Evolutionary conservation across 768 basidiomycete genomes (phyloP).

Genomic region (Podaxis sp.): DNA sequence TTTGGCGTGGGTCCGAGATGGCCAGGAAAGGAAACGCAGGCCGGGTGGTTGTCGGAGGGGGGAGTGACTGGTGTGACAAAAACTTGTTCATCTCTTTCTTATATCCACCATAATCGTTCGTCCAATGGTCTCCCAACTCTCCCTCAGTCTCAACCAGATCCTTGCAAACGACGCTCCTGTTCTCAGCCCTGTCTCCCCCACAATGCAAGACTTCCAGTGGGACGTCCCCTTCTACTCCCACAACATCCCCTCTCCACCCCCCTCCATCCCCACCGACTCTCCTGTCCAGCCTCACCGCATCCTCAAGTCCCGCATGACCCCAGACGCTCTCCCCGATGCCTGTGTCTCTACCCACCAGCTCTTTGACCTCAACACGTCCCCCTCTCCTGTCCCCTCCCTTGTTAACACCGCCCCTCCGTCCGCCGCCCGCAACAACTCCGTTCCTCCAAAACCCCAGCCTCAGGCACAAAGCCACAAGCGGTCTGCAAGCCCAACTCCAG

Average conservation of each 20-base stretch:
- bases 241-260: slow-evolving; percentile 47
- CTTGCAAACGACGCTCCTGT: slow-evolving; percentile 59
- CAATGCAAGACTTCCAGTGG: slow-evolving; percentile 44
- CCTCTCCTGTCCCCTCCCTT: slow-evolving; percentile 32
- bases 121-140: slow-evolving; percentile 25
- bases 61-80: slow-evolving; percentile 13
- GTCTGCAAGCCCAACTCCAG: slow-evolving; percentile 42
- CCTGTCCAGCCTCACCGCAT: slow-evolving; percentile 43
- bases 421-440: slow-evolving; percentile 19
- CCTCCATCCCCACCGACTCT: slow-evolving; percentile 46
- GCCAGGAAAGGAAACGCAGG: not conserved
- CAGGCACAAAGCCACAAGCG: slow-evolving; percentile 41
- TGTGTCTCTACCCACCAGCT: slow-evolving; percentile 74
- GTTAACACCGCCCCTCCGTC: not conserved
- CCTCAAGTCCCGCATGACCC: slow-evolving; percentile 52
- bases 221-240: slow-evolving; percentile 43
- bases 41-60: slow-evolving; percentile 11
- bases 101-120: slow-evolving; percentile 15
- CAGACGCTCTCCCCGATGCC: slow-evolving; percentile 38
- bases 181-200: slow-evolving; percentile 44
- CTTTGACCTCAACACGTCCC: slow-evolving; percentile 55
- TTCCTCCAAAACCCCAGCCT: slow-evolving; percentile 9
- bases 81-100: slow-evolving; percentile 14
- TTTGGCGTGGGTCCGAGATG: slow-evolving; percentile 7
- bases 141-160: slow-evolving; percentile 47